Conservation (phyloP, 768 basidiomycete genomes). For the Nidularia pulvinata region DNA sequence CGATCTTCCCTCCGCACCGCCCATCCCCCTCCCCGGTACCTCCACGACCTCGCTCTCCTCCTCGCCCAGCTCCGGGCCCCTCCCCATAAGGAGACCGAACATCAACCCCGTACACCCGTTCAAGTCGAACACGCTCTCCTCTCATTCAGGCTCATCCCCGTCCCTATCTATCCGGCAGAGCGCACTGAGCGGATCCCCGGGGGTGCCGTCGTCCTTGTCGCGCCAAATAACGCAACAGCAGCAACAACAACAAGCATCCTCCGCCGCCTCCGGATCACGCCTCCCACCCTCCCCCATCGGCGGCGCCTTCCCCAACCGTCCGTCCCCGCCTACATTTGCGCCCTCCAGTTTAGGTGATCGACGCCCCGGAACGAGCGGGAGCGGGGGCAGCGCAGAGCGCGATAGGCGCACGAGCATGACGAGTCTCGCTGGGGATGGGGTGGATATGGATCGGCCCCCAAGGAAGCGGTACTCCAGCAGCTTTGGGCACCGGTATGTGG, state of each 20-base stretch:
- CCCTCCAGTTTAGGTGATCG: slow-evolving; percentile 25
- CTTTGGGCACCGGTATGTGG: slow-evolving; percentile 70
- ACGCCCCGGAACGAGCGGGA: slow-evolving; percentile 10
- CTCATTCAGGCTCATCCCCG: slow-evolving; percentile 26
- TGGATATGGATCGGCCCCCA: slow-evolving; percentile 15
- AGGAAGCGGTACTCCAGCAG: slow-evolving; percentile 67
- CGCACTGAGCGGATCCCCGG: slow-evolving; percentile 3
- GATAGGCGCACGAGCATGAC: neutral
- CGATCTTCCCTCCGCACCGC: slow-evolving; percentile 9
- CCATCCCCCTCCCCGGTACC: slow-evolving; percentile 1
- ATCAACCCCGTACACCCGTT: slow-evolving; percentile 33
- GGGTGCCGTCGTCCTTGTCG: slow-evolving; percentile 5
- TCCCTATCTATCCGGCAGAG: slow-evolving; percentile 26
- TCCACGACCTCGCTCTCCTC: slow-evolving; percentile 22
- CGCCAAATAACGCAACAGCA: slow-evolving; percentile 13
- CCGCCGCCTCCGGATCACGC: slow-evolving; percentile 17
- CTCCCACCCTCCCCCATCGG: too few relatives aligned
- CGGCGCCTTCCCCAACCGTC: slow-evolving; percentile 8
- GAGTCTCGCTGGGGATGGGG: slow-evolving; percentile 15
- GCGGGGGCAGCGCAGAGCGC: neutral
- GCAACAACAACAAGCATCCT: slow-evolving; percentile 8
- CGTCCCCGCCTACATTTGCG: slow-evolving; percentile 16
- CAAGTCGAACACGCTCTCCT: slow-evolving; percentile 34
- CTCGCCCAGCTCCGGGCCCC: slow-evolving; percentile 21
- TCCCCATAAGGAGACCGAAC: slow-evolving; percentile 27